phyloP scores from a whole-genome alignment of 2,329 filamentous ascomycete genomes.

The Trichoderma sp. region DNA sequence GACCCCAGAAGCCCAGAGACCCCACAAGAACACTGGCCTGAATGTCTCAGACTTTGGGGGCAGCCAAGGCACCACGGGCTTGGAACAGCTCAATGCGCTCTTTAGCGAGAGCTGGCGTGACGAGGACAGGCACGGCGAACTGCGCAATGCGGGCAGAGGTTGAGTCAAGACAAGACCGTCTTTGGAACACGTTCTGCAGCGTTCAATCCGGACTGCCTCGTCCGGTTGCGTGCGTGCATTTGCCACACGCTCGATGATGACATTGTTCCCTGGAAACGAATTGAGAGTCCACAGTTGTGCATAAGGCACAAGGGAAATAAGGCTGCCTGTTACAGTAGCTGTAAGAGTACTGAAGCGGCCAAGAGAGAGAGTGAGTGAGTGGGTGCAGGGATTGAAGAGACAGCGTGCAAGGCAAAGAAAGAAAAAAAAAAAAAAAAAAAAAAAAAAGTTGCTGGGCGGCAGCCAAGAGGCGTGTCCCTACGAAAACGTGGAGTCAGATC shows the following conservation, averaged over 20 bases:
- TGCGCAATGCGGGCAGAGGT: not conserved
- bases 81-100: conserved; percentile 7
- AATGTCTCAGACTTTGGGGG: conserved; percentile 15
- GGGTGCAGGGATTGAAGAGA: not conserved
- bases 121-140: no score
- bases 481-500: conserved; percentile 21
- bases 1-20: not conserved
- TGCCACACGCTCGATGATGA: conserved; percentile 10
- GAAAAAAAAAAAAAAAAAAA: not conserved
- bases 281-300: conserved; percentile 15
- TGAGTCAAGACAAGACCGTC: not conserved
- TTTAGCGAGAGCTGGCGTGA: not conserved
- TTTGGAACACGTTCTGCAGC: not conserved
- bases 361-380: not conserved
- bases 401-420: no score
- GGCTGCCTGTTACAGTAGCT: not conserved
- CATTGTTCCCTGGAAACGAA: not conserved
- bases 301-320: conserved; percentile 12
- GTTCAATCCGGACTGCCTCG: not conserved
- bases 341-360: not conserved
- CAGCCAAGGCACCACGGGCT: conserved; percentile 3
- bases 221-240: conserved; percentile 2
- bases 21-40: not conserved
- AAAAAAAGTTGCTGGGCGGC: not conserved
- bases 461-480: conserved; percentile 17